Percentiles rank a stretch among this genome's conserved stretches.
Conservation (phyloP, 345 rosid species). For the Jatropha curcas region DNA sequence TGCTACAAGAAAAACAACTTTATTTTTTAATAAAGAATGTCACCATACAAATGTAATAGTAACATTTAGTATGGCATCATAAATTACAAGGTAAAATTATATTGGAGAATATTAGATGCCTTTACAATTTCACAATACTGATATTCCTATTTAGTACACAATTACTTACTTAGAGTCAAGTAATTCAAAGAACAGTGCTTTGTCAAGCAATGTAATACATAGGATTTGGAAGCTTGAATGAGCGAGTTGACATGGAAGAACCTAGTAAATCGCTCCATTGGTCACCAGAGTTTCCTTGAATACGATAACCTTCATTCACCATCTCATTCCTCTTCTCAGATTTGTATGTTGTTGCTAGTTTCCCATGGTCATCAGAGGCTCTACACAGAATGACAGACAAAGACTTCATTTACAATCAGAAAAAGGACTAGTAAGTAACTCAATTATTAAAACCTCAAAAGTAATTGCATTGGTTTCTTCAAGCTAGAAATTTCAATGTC, state of each 20-base stretch:
- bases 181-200: not conserved
- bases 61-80: not conserved
- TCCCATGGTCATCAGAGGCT: constrained; percentile 53
- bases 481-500: not conserved
- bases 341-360: constrained; percentile 60
- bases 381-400: constrained; percentile 35
- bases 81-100: not conserved
- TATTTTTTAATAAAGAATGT: no score
- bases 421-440: not conserved
- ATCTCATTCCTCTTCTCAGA: constrained; percentile 84
- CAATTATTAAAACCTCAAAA: not conserved
- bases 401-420: not conserved
- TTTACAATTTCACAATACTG: constrained; percentile 13
- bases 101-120: constrained; percentile 6
- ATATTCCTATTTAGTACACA: not conserved
- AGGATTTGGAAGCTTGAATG: constrained; percentile 89
- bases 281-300: constrained; percentile 86
- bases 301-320: constrained; percentile 66
- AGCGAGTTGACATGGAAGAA: constrained; percentile 53
- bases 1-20: no score
- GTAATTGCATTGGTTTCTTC: not conserved
- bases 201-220: constrained; percentile 59
- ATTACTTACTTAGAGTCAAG: not conserved
- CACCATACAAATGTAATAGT: not conserved
- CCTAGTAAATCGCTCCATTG: constrained; percentile 96